Conservation (phyloP, 2,329 filamentous ascomycete species). For the Fusarium robinianum region DNA sequence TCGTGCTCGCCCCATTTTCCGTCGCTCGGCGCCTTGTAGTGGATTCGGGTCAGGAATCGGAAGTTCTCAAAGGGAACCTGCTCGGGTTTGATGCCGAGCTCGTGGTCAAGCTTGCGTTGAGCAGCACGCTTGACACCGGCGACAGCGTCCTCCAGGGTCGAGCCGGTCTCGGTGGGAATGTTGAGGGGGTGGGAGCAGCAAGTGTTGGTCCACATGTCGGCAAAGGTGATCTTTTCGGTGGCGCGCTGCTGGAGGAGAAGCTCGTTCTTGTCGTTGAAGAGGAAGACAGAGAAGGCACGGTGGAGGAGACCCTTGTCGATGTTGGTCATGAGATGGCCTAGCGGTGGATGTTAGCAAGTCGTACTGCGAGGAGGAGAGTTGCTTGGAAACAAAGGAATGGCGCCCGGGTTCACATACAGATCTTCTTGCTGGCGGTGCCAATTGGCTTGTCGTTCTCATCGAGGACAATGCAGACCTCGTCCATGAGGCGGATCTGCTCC, state of each 20-base stretch:
- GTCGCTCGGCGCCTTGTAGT: conserved; percentile 96
- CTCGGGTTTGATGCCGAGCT: conserved; percentile 85
- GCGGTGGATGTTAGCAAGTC: conserved; percentile 17
- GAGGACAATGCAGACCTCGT: conserved; percentile 96
- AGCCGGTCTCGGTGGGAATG: conserved; percentile 88
- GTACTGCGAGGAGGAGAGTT: background rate
- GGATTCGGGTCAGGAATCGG: conserved; percentile 92
- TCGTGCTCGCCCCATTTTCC: conserved; percentile 99
- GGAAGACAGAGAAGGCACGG: conserved; percentile 96
- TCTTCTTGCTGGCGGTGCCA: conserved; percentile 96
- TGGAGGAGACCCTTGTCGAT: conserved; percentile 95
- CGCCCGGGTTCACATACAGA: conserved; percentile 66
- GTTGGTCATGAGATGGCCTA: conserved; percentile 98
- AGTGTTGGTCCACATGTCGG: conserved; percentile 99
- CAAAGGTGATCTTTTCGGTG: conserved; percentile 97
- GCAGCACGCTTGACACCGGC: conserved; percentile 89
- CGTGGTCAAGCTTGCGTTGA: conserved; percentile 90
- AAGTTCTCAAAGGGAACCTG: conserved; percentile 93
- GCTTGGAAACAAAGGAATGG: background rate
- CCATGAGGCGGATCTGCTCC: conserved; percentile 97
- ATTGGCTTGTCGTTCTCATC: conserved; percentile 92
- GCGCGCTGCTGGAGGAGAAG: conserved; percentile 95
- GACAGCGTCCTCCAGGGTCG: conserved; percentile 77
- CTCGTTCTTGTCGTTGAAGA: conserved; percentile 93
- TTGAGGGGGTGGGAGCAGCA: conserved; percentile 97